Percentiles rank a stretch among this genome's conserved stretches.
phyloP scores from a whole-genome alignment of 2,329 filamentous ascomycete species.

The Fusarium palustre region DNA sequence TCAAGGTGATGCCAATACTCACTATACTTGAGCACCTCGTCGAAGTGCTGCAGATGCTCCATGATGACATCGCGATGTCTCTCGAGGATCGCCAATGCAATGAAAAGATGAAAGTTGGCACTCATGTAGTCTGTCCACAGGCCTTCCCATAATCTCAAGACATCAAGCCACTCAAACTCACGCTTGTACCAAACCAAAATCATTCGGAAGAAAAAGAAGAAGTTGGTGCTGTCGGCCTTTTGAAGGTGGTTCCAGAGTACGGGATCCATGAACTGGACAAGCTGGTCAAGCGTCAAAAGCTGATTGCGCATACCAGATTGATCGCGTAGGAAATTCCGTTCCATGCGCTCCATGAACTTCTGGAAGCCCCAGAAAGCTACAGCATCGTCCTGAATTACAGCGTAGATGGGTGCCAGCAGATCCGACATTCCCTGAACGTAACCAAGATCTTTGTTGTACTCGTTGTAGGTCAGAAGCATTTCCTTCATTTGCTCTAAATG shows the following conservation, averaged over 20 bases:
- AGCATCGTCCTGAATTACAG: slow-evolving; percentile 96
- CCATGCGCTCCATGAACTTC: slow-evolving; percentile 97
- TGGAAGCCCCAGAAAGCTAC: slow-evolving; percentile 97
- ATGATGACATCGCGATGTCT: slow-evolving; percentile 98
- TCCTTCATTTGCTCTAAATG: slow-evolving; percentile 99
- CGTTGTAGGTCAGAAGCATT: slow-evolving; percentile 98
- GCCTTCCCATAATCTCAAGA: slow-evolving; percentile 89
- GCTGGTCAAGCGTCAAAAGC: slow-evolving; percentile 88
- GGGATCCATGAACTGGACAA: slow-evolving; percentile 97
- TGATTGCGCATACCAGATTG: slow-evolving; percentile 97
- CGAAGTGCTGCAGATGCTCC: slow-evolving; percentile 92
- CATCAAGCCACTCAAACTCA: slow-evolving; percentile 90
- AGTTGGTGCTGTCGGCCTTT: slow-evolving; percentile 94
- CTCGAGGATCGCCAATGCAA: slow-evolving; percentile 93
- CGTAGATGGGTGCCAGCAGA: slow-evolving; percentile 93
- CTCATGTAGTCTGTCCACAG: slow-evolving; percentile 94
- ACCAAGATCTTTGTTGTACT: slow-evolving; percentile 94
- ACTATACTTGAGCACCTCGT: slow-evolving; percentile 97
- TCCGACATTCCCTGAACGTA: slow-evolving; percentile 99
- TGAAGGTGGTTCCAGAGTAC: slow-evolving; percentile 92
- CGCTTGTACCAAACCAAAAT: slow-evolving; percentile 98
- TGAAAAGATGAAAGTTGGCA: slow-evolving; percentile 92
- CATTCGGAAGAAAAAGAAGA: slow-evolving; percentile 99
- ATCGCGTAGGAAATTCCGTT: slow-evolving; percentile 94
- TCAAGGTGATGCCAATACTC: slow-evolving; percentile 51